Base-by-base conservation (phyloP, 73 alveolate species). In the Paramecium pentaurelia region DNA sequence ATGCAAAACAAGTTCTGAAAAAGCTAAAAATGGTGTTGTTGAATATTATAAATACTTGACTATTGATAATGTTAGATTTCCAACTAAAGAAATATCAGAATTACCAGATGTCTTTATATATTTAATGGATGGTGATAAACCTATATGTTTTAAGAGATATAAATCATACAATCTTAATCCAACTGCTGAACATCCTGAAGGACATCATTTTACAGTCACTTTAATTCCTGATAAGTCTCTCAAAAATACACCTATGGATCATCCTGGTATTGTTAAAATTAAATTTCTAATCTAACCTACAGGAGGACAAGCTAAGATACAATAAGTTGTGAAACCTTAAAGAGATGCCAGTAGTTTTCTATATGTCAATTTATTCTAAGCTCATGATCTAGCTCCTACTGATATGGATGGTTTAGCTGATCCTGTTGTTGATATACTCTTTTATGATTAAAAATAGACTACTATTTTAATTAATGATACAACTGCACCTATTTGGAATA, bases 51-150 rank as follows among this genome's bases (percentile, higher is more conserved):
- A 42, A 71, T 30, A 71, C 49, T 42, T 88, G 49, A 71, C 73
- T 7, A 71, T 40, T 22, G 36, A 34, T 32, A 28, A 42, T n/a
- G 86, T 28, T n/a, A 22, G 14, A 44, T 89, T 45, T n/a, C 58
- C 86, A 22, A 34, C 45, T 73, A 30, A 7, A n/a, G 36, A 9
- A 30, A 40, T 32, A n/a, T 27, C 60, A 71, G 94, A 89, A 28
- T 83, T 89, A 36, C 94, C 94, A 4, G 94, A 89, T 71, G 80
- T 89, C 8, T 89, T 89, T 45, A 25, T 89, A 1, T 89, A 89
- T 71, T 51, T 89, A 27, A 89, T 83, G 77, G 94, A 89, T 70
- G 88, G 94, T 20, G 94, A 89, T 71, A 71, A 89, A 51, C 88
- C 92, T 2, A 83, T 89, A 18, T 89, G 92, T 25, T 89, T 58